phyloP scores from a whole-genome alignment of 2,329 filamentous ascomycete genomes.

The Fusarium mangiferae region DNA sequence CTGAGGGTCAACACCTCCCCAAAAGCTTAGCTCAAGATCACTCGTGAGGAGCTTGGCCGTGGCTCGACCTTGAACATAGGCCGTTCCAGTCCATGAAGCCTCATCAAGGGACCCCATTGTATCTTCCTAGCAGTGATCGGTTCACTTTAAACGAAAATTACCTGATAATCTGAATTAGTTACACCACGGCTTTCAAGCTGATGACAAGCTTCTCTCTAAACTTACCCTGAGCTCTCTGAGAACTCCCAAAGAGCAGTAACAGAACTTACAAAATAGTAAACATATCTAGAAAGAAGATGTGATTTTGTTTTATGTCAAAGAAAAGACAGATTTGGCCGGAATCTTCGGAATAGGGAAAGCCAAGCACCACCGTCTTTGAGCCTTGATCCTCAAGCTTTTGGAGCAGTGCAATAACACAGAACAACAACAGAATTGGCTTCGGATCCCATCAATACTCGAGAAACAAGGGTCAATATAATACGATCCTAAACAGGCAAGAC shows the following conservation, averaged over 20 bases:
- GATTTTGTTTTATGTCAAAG: no score
- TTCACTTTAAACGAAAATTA: neutral
- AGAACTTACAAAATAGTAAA: neutral
- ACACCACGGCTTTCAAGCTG: neutral
- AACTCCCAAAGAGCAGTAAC: neutral
- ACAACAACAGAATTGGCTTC: neutral
- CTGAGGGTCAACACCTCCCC: slow-evolving; percentile 55
- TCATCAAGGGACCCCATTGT: slow-evolving; percentile 18
- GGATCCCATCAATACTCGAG: neutral
- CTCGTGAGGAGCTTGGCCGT: slow-evolving; percentile 46
- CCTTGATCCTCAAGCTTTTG: neutral
- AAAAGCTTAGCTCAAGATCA: slow-evolving; percentile 54
- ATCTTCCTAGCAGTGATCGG: fast-evolving
- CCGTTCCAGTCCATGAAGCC: slow-evolving; percentile 8
- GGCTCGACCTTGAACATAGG: slow-evolving; percentile 41
- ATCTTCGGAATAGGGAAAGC: neutral
- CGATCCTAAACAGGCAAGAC: neutral
- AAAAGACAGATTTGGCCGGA: neutral
- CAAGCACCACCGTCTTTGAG: neutral
- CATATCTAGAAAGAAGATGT: neutral
- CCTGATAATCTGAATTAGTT: neutral
- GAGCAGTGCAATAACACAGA: neutral
- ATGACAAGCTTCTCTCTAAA: neutral
- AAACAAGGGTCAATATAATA: neutral
- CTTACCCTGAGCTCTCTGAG: neutral